Evolutionary conservation across 148 eudicot genomes (phyloP), one percentile per base, ranked within the genome.

Genomic region (Arbutus unedo): DNA sequence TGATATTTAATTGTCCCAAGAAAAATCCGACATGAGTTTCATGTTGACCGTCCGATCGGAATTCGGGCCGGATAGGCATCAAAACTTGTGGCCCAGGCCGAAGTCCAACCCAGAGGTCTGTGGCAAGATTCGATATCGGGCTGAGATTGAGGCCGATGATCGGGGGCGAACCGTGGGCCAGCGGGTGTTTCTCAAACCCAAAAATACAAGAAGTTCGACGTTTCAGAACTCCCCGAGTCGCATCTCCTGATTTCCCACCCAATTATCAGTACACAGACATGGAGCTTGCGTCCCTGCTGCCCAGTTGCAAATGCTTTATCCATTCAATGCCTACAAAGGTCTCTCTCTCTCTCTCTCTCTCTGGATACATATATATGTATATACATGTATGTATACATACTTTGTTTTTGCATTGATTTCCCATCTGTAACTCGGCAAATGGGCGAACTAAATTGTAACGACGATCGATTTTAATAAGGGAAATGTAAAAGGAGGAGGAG

Each of bases 401-500:
- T 56, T 56, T 56, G n/a, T 56, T 19, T 56, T 56, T 56, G n/a
- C 19, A 56, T 56, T 56, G 60, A 56, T 16, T 7, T n/a, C 23
- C 25, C 8, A 21, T 21, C 2, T 6, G 31, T 8, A 6, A 7
- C 45, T 45, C 4, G 31, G 53, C 76, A 18, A 18, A 18, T 4
- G 25, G 53, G 11, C 4, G 9, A 73, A 48, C 9, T 6, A 71
- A 76, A 53, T 51, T 19, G 19, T 60, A 60, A 60, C 8, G 66
- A 19, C 38, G 41, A 13, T 31, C 4, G 25, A 54, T 74, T 48
- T 77, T 51, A 25, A 75, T 67, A 79, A 89, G 88, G 88, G 78
- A n/a, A 85, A 73, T 73, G 81, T 66, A 62, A 82, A 79, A 53
- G 80, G 76, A 82, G 76, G 84, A 84, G 81, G 10, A 8, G 31